Percentiles rank a stretch among this genome's conserved stretches.
phyloP scores from a whole-genome alignment of 2,329 filamentous ascomycete genomes.

The Aspergillus quadrilineatus region DNA sequence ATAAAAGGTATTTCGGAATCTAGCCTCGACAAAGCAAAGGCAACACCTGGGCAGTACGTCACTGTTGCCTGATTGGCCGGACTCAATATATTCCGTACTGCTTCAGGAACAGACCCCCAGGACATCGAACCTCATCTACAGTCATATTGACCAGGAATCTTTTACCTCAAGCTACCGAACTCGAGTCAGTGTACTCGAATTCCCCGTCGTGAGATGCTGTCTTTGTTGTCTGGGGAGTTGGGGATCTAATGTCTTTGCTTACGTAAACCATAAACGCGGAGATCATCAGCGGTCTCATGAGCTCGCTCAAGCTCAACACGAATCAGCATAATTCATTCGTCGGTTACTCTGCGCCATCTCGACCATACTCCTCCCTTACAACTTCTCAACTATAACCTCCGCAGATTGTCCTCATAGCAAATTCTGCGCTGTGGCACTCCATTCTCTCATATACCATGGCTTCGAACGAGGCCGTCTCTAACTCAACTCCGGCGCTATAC shows the following conservation, averaged over 20 bases:
- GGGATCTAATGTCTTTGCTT: conserved; percentile 11
- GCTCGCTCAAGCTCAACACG: neutral
- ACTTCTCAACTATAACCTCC: neutral
- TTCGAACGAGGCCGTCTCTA: conserved; percentile 27
- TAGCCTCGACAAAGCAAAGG: conserved; percentile 12
- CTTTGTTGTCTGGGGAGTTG: neutral
- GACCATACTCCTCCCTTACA: neutral
- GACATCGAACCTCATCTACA: neutral
- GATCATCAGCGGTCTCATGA: conserved; percentile 11
- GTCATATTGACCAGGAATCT: neutral
- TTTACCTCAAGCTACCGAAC: neutral
- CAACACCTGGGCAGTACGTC: conserved; percentile 30
- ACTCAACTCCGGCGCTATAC: conserved; percentile 40
- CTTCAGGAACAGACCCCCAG: conserved; percentile 15
- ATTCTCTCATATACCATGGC: conserved; percentile 27
- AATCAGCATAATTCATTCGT: neutral
- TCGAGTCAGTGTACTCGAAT: neutral
- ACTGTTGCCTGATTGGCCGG: conserved; percentile 40
- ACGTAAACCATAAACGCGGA: conserved; percentile 15
- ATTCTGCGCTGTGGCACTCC: neutral
- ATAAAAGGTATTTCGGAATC: neutral
- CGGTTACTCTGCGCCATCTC: neutral
- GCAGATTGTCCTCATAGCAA: neutral
- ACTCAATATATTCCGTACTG: conserved; percentile 25
- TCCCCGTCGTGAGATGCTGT: neutral